Base-by-base conservation (phyloP, 2,329 filamentous ascomycete genomes). In the Septoria petroselini region DNA sequence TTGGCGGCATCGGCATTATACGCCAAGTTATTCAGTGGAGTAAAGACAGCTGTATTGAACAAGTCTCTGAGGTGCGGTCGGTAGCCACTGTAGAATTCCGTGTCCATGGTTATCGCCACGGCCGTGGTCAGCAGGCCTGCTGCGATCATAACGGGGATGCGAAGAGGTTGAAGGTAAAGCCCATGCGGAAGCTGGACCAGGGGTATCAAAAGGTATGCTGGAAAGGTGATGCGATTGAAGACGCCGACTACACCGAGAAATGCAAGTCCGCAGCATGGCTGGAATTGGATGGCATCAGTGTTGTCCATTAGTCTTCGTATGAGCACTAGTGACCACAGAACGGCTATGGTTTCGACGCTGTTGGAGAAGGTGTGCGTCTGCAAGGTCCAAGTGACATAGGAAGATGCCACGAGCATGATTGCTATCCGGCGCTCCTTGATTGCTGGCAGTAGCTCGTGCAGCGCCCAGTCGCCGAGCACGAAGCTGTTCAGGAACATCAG, bases 351-450 rank as follows among this genome's bases (percentile, higher is more conserved):
- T 74, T 98, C 93, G 59, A 97, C 80, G 54, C 91, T 94, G 72
- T 98, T 98, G 56, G 91, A 97, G 70, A 98, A 97, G 9, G 93
- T 97, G 71, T 98, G 93, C 14, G 89, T 93, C 72, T 98, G 93
- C 72, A 91, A 95, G 37, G 91, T 96, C 91, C 93, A 98, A 40
- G 93, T 98, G 61, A 96, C 91, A 71, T 97, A 98, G 19, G 90
- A 96, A 21, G 91, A 97, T 38, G 91, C 90, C 53, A 96, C 86
- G 50, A 98, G 78, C 38, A 94, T 76, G 37, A 94, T 81, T 7
- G 90, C 88, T 48, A 85, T 75, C 60, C 81, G 81, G 56, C 89
- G 84, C 63, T 80, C 74, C 53, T 84, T 83, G 55, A 83, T 83
- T 31, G 85, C 86, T 54, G 84, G 82, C 48, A 96, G 84, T 57